Evolutionary conservation across 805 yeast genomes (phyloP), one percentile per base, ranked within the genome.

Genomic region (Metschnikowia corniflorae): DNA sequence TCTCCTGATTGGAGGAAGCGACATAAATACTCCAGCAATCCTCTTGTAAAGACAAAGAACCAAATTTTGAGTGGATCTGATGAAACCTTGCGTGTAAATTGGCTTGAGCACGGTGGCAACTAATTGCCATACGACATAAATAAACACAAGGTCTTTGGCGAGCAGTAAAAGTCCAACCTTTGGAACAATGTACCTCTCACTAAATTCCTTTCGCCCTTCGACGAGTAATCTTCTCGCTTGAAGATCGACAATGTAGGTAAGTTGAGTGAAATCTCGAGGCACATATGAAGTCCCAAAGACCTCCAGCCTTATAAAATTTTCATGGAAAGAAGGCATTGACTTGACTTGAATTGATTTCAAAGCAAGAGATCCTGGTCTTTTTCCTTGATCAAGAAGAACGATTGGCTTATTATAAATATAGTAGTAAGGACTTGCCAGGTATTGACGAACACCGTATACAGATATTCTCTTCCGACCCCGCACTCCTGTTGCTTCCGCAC

Each of bases 1-100:
- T 1, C 53, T 43, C 37, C 67, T 74, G 16, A 86, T 43, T 0
- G 73, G 63, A 2, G 89, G 88, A 5, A 82, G 59, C 0, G 57
- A 37, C 41, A 56, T 43, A 9, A 54, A 24, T 7, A 44, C 9
- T n/a, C 24, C 26, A 15, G 43, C 39, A n/a, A 29, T 42, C 32
- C 29, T 25, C 27, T 40, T 47, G 16, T 33, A 33, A 9, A 40
- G 15, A 2, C 16, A 17, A 2, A 7, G 18, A 14, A 29, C 20
- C 19, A 31, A 13, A 10, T 13, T 27, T 17, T 20, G 14, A 16
- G 28, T 16, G 9, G 45, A 26, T 8, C 40, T 31, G 4, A 43
- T 12, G 2, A 48, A 31, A 5, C 61, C 61, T 20, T 48, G 31
- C 2, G 25, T 21, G 10, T 25, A 2, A 7, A 38, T 7, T 4